These are phyloP conservation scores for Pestalotiopsis fici DNA, from an alignment of 2,329 filamentous ascomycete genomes.

Conservation along the genomic window DNA sequence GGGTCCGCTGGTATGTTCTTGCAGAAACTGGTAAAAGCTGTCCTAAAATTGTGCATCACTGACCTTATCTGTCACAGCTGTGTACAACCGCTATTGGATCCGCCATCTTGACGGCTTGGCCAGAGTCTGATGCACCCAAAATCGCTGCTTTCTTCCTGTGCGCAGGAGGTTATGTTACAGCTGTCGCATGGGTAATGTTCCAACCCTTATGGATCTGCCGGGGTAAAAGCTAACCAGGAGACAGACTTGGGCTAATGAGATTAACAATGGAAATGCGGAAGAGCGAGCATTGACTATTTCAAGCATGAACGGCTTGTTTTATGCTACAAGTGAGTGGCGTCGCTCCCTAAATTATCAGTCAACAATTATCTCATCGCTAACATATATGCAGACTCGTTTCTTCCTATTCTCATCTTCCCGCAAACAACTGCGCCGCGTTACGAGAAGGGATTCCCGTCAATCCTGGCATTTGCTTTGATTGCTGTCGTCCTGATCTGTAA, in stretches of 20 bases:
- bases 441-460: conserved; percentile 16
- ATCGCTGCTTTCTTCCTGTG: conserved; percentile 5
- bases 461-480: conserved; percentile 8
- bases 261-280: conserved; percentile 30
- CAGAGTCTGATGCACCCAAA: conserved; percentile 7
- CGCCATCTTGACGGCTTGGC: conserved; percentile 12
- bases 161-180: conserved; percentile 17
- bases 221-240: conserved; percentile 8
- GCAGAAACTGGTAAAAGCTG: too few relatives aligned
- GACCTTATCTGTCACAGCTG: neutral
- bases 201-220: neutral
- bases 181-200: conserved; percentile 28
- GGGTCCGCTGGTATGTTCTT: conserved; percentile 6
- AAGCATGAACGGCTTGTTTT: conserved; percentile 33
- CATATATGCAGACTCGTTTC: conserved; percentile 19
- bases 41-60: neutral
- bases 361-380: neutral
- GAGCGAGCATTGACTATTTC: conserved; percentile 31
- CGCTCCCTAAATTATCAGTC: neutral
- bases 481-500: conserved; percentile 7
- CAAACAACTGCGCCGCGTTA: conserved; percentile 32
- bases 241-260: conserved; percentile 33
- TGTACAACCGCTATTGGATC: conserved; percentile 8
- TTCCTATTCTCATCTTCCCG: conserved; percentile 33
- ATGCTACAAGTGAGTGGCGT: conserved; percentile 19